Conservation (phyloP, 2,329 filamentous ascomycete genomes). For the Clonostachys sp. region DNA sequence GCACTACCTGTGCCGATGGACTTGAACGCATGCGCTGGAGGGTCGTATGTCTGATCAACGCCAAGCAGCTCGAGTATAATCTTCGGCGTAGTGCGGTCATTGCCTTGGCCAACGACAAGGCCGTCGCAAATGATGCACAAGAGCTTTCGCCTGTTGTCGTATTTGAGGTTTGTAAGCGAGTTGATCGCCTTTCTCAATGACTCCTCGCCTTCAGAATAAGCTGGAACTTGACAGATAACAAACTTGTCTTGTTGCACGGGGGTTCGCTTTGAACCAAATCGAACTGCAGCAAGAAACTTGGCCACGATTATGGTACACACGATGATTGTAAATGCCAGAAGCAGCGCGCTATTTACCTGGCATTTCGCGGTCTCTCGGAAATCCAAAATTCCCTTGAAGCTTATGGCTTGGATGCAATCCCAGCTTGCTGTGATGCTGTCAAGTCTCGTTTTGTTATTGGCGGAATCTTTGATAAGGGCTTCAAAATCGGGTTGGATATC, state of each 20-base stretch:
- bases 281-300: constrained; percentile 91
- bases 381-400: constrained; percentile 79
- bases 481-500: constrained; percentile 71
- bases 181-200: constrained; percentile 89
- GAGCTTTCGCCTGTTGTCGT: constrained; percentile 97
- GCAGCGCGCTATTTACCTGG: constrained; percentile 84
- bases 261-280: constrained; percentile 86
- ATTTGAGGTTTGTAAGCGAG: constrained; percentile 88
- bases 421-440: constrained; percentile 59
- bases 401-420: constrained; percentile 77
- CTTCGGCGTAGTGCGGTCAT: constrained; percentile 94
- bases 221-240: constrained; percentile 95
- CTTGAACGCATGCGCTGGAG: constrained; percentile 89
- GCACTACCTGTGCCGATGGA: constrained; percentile 84
- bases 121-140: constrained; percentile 96
- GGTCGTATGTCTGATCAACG: constrained; percentile 94
- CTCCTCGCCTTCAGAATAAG: constrained; percentile 97
- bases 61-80: constrained; percentile 97
- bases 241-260: constrained; percentile 96
- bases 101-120: constrained; percentile 93
- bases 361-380: constrained; percentile 76
- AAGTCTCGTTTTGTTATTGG: constrained; percentile 44
- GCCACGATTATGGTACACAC: constrained; percentile 73
- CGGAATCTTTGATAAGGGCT: constrained; percentile 38
- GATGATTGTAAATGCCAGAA: constrained; percentile 80